Base-by-base conservation (phyloP, 75 land plant species). In the Cupressus sempervirens region DNA sequence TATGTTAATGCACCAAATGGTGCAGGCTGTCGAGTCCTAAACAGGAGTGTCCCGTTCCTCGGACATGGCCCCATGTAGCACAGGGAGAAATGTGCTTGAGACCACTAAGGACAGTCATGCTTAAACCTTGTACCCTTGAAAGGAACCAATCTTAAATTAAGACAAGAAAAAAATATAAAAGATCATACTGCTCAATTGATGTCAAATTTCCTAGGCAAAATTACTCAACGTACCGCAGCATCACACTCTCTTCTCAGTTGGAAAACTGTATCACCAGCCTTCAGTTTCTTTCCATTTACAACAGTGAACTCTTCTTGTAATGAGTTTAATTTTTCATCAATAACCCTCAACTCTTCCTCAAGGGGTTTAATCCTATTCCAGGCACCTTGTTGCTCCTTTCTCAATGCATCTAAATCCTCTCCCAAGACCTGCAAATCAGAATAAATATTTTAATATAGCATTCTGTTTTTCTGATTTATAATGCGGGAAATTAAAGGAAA, bases 401-500 rank as follows among this genome's bases (percentile, higher is more conserved):
- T 88, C 36, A 94, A 83, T 83, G 84, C 94, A 83, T 92, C 96
- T 67, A 93, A 56, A 83, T 94, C 96, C 68, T 9, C 87, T 83
- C 90, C 90, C 80, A 97, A 87, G 30, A 89, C 86, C 94, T 97
- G 76, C 87, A 88, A 41, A 29, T 38, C 1, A 58, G 88, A 84
- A 38, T 9, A 52, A 34, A 68, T 48, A 12, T 20, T 56, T 32
- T 48, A 53, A 18, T 73, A 36, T 43, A 40, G 65, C 41, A 10
- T 34, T 29, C 40, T 15, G 30, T 85, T 15, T 8, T 70, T 36
- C 62, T 53, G 26, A 82, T 82, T 81, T 29, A 81, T 38, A 26
- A 29, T 30, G 6, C 52, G 30, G 7, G 18, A 29, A 10, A 81
- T 81, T 3, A n/a, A 23, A 29, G 15, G 23, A 7, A 32, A n/a